Conservation (phyloP, 2,329 filamentous ascomycete species). For the Diaporthe humulicola region DNA sequence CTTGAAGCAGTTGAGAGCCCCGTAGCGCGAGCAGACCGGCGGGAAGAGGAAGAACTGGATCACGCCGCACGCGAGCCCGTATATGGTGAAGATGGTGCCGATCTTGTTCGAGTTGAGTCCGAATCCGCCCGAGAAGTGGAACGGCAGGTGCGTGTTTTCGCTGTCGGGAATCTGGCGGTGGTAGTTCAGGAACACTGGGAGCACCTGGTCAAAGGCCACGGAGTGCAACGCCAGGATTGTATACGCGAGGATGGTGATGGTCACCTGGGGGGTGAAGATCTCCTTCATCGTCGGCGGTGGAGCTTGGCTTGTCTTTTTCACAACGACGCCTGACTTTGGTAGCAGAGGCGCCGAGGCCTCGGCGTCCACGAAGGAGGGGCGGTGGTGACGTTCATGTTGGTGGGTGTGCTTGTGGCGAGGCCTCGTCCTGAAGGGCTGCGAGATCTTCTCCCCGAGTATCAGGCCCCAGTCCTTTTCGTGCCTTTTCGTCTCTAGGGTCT, state of each 20-base stretch:
- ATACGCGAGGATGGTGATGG: slow-evolving; percentile 82
- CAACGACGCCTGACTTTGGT: slow-evolving; percentile 46
- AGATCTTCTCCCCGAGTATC: slow-evolving; percentile 76
- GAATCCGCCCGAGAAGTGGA: slow-evolving; percentile 88
- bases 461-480: slow-evolving; percentile 81
- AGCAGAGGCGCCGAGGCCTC: slow-evolving; percentile 70
- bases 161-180: slow-evolving; percentile 67
- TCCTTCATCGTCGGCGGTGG: slow-evolving; percentile 61
- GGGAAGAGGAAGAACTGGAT: slow-evolving; percentile 92
- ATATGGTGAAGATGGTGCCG: slow-evolving; percentile 86
- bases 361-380: slow-evolving; percentile 65
- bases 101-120: slow-evolving; percentile 80
- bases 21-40: slow-evolving; percentile 77
- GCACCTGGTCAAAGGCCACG: slow-evolving; percentile 86
- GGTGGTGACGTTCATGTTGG: slow-evolving; percentile 49
- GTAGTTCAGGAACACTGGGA: slow-evolving; percentile 91
- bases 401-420: slow-evolving; percentile 41
- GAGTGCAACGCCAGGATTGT: slow-evolving; percentile 85
- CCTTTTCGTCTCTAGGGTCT: slow-evolving; percentile 83
- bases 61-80: slow-evolving; percentile 83
- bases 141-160: slow-evolving; percentile 74
- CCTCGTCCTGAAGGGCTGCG: slow-evolving; percentile 48
- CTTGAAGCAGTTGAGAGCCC: slow-evolving; percentile 80
- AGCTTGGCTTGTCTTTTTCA: slow-evolving; percentile 41
- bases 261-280: slow-evolving; percentile 81